Base-by-base conservation (phyloP, 2,329 filamentous ascomycete genomes). In the Colletotrichum tanaceti region DNA sequence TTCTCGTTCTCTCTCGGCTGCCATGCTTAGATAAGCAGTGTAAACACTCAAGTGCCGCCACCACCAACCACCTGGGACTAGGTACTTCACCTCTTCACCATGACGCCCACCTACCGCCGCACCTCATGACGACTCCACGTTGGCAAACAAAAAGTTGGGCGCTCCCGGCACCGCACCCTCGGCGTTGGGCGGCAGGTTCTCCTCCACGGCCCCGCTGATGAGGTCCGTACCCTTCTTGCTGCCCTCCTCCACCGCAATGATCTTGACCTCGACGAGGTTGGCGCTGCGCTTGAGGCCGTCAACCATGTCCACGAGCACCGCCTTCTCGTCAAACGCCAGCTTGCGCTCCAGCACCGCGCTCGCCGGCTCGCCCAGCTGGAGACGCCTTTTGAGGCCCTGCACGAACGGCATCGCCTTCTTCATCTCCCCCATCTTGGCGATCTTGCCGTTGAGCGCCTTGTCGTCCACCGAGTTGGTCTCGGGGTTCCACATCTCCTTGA, bases 341-440 rank as follows among this genome's bases (percentile, higher is more conserved):
- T 95, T 93, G 72, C 94, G 87, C 77, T 95, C 90, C 75, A 98
- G 90, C 11, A 98, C 93, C 2, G 82, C 84, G 28, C 87, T 84
- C 1, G 88, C 82, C 16, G 84, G 81, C 80, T 95, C 89, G 70
- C 92, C 91, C 58, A 86, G 85, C 65, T 93, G 85, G 64, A 99
- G 87, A 60, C 93, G 89, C 79, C 88, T 92, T 90, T 98, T 98
- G 69, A 98, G 84, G 7, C 79, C 82, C 82, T 98, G 94, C 58
- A 98, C 90, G 76, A 98, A 98, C 0, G 96, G 96, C 95, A 98
- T 98, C 2, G 94, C 95, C 83, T 97, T 96, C 89, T 98, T 99
- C 87, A 94, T 93, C 81, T 97, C 93, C 50, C 89, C 90, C 76
- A 93, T 85, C 84, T 97, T 97, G 73, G 89, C 89, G 66, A 98